Conservation (phyloP, 345 rosid genomes). For the rapeseed (Brassica napus) region Da-Ae NC_063449.1:37630501-37631000, state of each 20-base stretch:
- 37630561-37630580: conserved; percentile 12
- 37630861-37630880: conserved; percentile 79
- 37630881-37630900: conserved; percentile 72
- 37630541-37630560: conserved; percentile 24
- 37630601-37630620: conserved; percentile 64
- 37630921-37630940: background rate
- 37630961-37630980: conserved; percentile 19
- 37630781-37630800: conserved; percentile 71
- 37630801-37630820: conserved; percentile 83
- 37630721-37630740: conserved; percentile 66
- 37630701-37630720: conserved; percentile 64
- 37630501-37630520: background rate
- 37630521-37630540: conserved; percentile 12
- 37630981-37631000: conserved; percentile 32
- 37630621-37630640: conserved; percentile 77
- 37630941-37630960: background rate
- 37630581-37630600: conserved; percentile 38
- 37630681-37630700: conserved; percentile 45
- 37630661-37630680: conserved; percentile 53
- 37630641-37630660: conserved; percentile 60
- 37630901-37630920: conserved; percentile 70
- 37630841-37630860: conserved; percentile 78
- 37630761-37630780: conserved; percentile 62
- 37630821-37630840: conserved; percentile 86
- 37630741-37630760: conserved; percentile 52